Percentiles rank a stretch among this genome's conserved stretches.
Evolutionary conservation across 2,329 filamentous ascomycete genomes (phyloP).

Genomic region (Fusarium sp.): DNA sequence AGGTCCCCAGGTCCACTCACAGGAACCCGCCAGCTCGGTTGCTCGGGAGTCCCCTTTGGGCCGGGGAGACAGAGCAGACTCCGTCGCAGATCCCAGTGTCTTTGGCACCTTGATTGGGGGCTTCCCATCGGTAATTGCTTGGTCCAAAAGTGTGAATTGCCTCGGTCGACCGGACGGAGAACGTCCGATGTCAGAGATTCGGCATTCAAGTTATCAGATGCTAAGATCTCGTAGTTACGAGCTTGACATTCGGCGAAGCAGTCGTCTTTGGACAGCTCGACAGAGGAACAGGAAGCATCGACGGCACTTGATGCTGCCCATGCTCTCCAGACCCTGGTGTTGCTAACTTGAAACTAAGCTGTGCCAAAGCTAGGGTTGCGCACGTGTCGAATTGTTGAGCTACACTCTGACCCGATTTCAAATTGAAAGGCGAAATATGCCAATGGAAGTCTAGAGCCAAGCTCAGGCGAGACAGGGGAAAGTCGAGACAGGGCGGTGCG

Average conservation of each 20-base stretch:
- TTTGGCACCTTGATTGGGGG: conserved; percentile 16
- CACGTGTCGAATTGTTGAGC: conserved; percentile 35
- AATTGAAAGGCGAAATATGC: conserved; percentile 6
- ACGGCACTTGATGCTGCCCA: not conserved
- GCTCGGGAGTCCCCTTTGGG: conserved; percentile 38
- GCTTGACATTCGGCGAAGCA: conserved; percentile 12
- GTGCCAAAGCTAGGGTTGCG: conserved; percentile 30
- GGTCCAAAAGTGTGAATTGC: conserved; percentile 23
- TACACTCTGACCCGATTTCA: conserved; percentile 10
- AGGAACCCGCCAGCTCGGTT: conserved; percentile 42
- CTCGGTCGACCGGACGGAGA: conserved; percentile 36
- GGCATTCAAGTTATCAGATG: conserved; percentile 13
- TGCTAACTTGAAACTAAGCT: not conserved
- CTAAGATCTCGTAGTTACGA: conserved; percentile 26
- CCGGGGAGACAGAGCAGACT: conserved; percentile 36
- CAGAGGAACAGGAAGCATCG: conserved; percentile 1
- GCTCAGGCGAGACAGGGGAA: conserved; percentile 9
- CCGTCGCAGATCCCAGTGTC: conserved; percentile 14
- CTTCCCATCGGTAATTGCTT: conserved; percentile 12
- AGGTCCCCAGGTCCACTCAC: conserved; percentile 27
- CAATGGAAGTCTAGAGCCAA: conserved; percentile 16
- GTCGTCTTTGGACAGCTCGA: not conserved
- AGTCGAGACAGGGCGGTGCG: conserved; percentile 10
- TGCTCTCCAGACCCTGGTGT: conserved; percentile 1
- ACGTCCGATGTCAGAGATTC: conserved; percentile 23